Percentiles rank a stretch among this genome's conserved stretches.
Evolutionary conservation across 805 yeast genomes (phyloP).

Genomic region (Isabelozyma pseudorhagii): DNA sequence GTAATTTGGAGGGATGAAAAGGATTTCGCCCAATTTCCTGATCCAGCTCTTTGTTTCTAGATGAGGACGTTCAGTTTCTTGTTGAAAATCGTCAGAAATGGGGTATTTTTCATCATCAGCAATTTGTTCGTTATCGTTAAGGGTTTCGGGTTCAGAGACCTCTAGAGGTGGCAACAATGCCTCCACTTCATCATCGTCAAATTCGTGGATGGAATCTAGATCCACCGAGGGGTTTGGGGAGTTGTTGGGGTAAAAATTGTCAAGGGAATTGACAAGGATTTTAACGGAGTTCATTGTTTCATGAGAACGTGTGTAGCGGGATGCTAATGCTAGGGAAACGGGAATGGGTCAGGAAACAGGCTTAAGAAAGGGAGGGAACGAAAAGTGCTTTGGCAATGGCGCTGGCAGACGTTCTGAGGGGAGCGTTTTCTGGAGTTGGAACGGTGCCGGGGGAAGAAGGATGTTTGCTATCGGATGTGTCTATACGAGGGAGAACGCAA

Average conservation of each 20-base stretch:
- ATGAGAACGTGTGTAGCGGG: not conserved
- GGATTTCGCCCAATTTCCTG: not conserved
- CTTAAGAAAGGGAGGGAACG: not conserved
- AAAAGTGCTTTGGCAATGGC: no score
- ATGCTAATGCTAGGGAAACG: not conserved
- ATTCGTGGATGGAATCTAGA: constrained; percentile 1
- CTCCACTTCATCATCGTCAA: not conserved
- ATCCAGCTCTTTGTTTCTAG: not conserved
- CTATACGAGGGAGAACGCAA: no score
- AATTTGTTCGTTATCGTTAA: not conserved
- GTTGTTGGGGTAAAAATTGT: constrained; percentile 17
- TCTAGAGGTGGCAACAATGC: not conserved
- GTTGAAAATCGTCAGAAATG: not conserved
- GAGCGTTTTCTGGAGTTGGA: no score
- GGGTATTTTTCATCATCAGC: not conserved
- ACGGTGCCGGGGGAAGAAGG: no score
- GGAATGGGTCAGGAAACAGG: not conserved
- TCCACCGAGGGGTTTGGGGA: not conserved
- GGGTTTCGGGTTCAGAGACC: constrained; percentile 2
- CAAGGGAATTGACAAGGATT: constrained; percentile 30
- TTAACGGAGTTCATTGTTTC: constrained; percentile 32
- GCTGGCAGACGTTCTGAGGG: no score
- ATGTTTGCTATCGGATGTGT: no score
- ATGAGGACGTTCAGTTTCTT: not conserved
- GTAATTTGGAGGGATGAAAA: constrained; percentile 47